These are phyloP conservation scores for Parsonsia alboflavescens DNA, from an alignment of 257 asterid species.

Conservation along the genomic window DNA sequence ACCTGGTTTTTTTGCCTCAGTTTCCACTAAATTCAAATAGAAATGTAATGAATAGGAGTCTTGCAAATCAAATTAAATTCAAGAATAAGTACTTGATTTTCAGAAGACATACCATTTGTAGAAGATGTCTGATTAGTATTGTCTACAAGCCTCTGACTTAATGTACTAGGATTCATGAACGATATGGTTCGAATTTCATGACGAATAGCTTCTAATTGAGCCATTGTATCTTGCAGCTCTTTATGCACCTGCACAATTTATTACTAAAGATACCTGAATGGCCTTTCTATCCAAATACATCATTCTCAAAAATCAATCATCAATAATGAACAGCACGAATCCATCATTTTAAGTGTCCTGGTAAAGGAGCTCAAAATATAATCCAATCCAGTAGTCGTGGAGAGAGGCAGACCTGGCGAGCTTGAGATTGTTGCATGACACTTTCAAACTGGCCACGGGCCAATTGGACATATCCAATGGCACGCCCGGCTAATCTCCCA, in stretches of 20 bases:
- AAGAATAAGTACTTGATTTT: conserved; percentile 7
- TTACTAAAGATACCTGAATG: conserved; percentile 2
- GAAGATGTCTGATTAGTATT: conserved; percentile 38
- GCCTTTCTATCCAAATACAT: not conserved
- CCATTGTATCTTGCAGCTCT: conserved; percentile 83
- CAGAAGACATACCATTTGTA: conserved; percentile 32
- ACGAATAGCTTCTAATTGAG: conserved; percentile 82
- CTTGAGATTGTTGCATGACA: conserved; percentile 86
- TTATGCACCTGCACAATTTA: conserved; percentile 60
- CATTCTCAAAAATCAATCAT: not conserved
- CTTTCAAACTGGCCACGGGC: conserved; percentile 84
- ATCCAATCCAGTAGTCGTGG: not conserved
- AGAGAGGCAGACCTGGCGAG: conserved; percentile 54
- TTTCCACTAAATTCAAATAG: conserved; percentile 24
- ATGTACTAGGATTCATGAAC: conserved; percentile 67
- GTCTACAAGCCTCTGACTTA: conserved; percentile 66
- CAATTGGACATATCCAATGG: conserved; percentile 75
- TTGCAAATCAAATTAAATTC: not conserved
- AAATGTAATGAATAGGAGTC: not conserved
- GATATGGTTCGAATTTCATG: conserved; percentile 72
- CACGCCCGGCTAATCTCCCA: conserved; percentile 82
- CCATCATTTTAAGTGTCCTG: not conserved
- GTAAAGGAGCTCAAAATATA: not conserved
- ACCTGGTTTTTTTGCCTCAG: conserved; percentile 30
- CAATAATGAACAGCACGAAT: not conserved